These are phyloP conservation scores for Neonectria punicea DNA, from an alignment of 2,329 filamentous ascomycete species.

Conservation along the genomic window DNA sequence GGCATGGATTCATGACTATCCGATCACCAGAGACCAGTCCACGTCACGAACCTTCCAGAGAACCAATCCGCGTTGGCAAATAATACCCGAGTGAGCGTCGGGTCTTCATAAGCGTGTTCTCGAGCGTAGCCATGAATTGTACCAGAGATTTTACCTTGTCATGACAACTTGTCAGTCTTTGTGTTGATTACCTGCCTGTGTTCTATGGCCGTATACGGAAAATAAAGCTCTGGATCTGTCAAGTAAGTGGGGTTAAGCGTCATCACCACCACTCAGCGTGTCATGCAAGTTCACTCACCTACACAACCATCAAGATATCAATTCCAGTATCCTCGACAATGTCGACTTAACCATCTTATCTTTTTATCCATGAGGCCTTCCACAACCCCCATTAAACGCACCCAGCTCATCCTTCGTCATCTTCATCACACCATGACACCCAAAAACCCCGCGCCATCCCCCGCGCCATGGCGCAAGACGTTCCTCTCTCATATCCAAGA, in stretches of 20 bases:
- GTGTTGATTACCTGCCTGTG: not conserved
- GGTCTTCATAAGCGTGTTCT: not conserved
- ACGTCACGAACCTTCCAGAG: not conserved
- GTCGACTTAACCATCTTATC: not conserved
- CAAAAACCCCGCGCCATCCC: slow-evolving; percentile 24
- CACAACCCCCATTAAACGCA: slow-evolving; percentile 36
- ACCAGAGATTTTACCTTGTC: too few relatives aligned
- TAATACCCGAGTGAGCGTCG: not conserved
- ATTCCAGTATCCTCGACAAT: not conserved
- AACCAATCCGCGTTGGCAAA: not conserved
- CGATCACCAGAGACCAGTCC: not conserved
- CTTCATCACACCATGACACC: slow-evolving; percentile 44
- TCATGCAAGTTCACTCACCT: slow-evolving; percentile 12
- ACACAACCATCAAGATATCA: not conserved
- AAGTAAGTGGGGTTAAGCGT: slow-evolving; percentile 19
- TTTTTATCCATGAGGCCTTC: slow-evolving; percentile 34
- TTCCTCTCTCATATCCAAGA: slow-evolving; percentile 62
- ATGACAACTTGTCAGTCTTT: too few relatives aligned
- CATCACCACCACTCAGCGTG: slow-evolving; percentile 3
- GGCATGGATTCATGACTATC: not conserved
- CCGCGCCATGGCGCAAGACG: slow-evolving; percentile 64
- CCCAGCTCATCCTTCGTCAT: slow-evolving; percentile 42
- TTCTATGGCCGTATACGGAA: not conserved
- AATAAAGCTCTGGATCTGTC: not conserved
- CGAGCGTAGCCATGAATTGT: not conserved